Percentiles rank a stretch among this genome's conserved stretches.
Conservation (phyloP, 1,139 yeast genomes). For the Saccharomyces hybrid region DNA sequence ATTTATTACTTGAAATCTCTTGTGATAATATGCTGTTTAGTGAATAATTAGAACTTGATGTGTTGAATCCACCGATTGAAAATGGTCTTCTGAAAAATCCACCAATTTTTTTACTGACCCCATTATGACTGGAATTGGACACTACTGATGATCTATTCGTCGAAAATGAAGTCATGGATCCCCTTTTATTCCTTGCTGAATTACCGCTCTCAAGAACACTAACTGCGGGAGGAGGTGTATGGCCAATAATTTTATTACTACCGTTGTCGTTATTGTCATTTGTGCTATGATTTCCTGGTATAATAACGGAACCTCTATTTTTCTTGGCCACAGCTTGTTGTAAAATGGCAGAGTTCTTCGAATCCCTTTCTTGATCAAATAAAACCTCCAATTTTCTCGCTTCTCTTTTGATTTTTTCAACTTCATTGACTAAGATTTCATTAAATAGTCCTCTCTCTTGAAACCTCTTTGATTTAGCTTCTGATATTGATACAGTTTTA, state of each 20-base stretch:
- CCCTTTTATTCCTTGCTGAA: conserved; percentile 16
- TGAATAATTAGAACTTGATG: conserved; percentile 37
- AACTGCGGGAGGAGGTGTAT: conserved; percentile 7
- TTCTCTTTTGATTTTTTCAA: conserved; percentile 47
- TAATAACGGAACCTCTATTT: conserved; percentile 13
- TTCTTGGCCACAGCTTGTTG: conserved; percentile 15
- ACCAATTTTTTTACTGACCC: conserved; percentile 36
- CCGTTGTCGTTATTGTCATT: neutral
- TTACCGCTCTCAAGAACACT: neutral
- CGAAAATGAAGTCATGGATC: conserved; percentile 20
- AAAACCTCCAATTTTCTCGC: conserved; percentile 38
- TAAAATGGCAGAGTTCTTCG: conserved; percentile 11
- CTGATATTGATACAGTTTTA: conserved; percentile 38
- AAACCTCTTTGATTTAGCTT: conserved; percentile 34
- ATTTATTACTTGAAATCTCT: conserved; percentile 33
- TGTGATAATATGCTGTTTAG: conserved; percentile 19
- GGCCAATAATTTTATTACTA: conserved; percentile 3
- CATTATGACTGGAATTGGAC: conserved; percentile 21
- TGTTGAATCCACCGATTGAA: conserved; percentile 36
- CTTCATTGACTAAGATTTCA: conserved; percentile 41
- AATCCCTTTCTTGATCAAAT: conserved; percentile 35
- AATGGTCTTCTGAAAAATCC: conserved; percentile 44
- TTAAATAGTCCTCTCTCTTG: conserved; percentile 38
- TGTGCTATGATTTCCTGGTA: conserved; percentile 3
- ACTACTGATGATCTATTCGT: conserved; percentile 17